Evolutionary conservation across 306 rosid genomes (phyloP), one percentile per base, ranked within the genome.

Genomic region (Rosa lucieae): DNA sequence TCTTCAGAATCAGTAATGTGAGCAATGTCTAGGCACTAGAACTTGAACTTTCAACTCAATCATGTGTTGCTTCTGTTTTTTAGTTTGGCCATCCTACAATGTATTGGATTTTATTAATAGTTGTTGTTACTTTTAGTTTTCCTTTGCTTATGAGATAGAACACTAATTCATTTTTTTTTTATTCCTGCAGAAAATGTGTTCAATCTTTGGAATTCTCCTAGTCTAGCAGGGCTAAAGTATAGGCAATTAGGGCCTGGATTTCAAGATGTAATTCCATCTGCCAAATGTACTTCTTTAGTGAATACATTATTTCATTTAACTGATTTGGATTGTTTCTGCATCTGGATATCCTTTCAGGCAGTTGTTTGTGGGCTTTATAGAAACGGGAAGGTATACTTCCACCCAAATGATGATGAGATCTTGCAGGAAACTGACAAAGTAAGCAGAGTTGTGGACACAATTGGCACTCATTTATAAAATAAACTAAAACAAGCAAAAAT

Each of bases 341-440:
- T 73, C 51, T 82, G 83, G 63, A 78, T 80, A 47, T 79, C 55
- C 73, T 88, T 87, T 80, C 97, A 95, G 98, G 97, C 85, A 59
- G 84, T 93, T 80, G 96, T 93, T 76, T 93, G 96, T 81, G 99
- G 99, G 68, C 92, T 95, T 58, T 89, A 89, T 80, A 93, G 97
- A 71, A 84, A 80, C 70, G 98, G 98, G 86, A 89, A 82, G 87
- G 88, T 91, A 87, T 61, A 82, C 84, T 95, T 95, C 85, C 99
- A 95, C 86, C 99, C 99, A 69, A 81, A 76, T 56, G 99, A 95
- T 58, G 77, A 73, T 85, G 98, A 93, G 82, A 80, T 90, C 86
- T 81, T 95, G 85, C 92, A 67, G 87, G 84, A 77, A 86, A 89
- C 87, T 70, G 99, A 95, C 91, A 95, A 95, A 84, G 99, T 95